These are phyloP conservation scores for Alopecurus myosuroides DNA, from an alignment of 176 grass and related monocot genomes.

Conservation along the genomic window DNA sequence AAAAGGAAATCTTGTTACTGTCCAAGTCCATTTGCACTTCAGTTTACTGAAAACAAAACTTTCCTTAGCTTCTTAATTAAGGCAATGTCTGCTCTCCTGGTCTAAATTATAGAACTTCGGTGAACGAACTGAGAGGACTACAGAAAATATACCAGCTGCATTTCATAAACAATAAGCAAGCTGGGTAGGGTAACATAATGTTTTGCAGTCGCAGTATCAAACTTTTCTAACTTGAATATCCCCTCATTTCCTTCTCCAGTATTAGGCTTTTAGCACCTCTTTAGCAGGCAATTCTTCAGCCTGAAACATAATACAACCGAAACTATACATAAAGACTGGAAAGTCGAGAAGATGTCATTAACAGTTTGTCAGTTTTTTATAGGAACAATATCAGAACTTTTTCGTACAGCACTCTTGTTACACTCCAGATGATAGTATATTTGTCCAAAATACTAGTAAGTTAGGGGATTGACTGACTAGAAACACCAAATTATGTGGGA, in stretches of 20 bases:
- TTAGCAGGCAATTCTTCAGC: not conserved
- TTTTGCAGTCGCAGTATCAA: not conserved
- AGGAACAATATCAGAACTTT: not conserved
- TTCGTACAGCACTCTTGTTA: not conserved
- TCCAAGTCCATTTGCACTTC: not conserved
- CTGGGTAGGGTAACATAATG: not conserved
- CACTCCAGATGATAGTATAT: not conserved
- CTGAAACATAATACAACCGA: constrained; percentile 4
- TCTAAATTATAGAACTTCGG: not conserved
- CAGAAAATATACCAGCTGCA: not conserved
- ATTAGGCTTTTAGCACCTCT: not conserved
- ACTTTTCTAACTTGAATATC: not conserved
- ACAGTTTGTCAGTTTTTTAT: not conserved
- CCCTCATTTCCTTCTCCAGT: not conserved
- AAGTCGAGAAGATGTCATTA: not conserved
- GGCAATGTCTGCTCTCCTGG: not conserved
- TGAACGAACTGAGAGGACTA: not conserved
- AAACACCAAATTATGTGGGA: not conserved
- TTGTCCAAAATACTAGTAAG: not conserved
- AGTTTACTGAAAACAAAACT: not conserved
- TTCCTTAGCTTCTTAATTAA: not conserved
- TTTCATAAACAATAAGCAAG: not conserved
- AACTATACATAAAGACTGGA: not conserved
- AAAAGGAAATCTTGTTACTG: not conserved
- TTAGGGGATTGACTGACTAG: not conserved